Evolutionary conservation across 23 red algal genomes (phyloP), one percentile per base, ranked within the genome.

Genomic region (Gracilariopsis chorda): DNA sequence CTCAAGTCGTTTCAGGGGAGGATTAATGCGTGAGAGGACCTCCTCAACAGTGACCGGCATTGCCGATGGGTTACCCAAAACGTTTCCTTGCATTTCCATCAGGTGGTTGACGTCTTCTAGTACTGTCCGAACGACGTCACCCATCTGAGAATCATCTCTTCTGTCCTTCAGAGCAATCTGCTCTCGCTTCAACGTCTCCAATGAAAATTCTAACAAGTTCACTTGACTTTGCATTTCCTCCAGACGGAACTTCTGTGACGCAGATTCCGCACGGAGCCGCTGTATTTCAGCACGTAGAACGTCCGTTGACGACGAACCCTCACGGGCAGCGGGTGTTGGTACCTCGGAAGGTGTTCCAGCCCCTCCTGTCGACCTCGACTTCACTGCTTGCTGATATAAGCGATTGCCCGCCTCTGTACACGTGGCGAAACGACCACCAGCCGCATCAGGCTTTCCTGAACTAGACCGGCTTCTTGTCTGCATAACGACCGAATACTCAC

Each of bases 11-110:
- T 75, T 36, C 6, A 44, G 0, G 0, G 9, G 33, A 13, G 35
- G 69, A 1, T 75, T 75, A 13, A 75, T 36, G 36, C 69, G 34
- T 75, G 69, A 75, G 69, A 75, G 34, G 69, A 75, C 37, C 69
- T 45, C 37, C 69, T 75, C 35, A 35, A 75, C 69, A 44, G 69
- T 75, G 69, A 75, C 69, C 69, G 0, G 69, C 20, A 52, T 6
- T 78, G 72, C 44, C 25, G 72, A 44, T 51, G 43, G 43, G n/a
- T 17, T 44, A 24, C 44, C 40, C 0, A 41, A 43, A 36, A n/a
- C 72, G n/a, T n/a, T n/a, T 78, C 72, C 20, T 19, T 52, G 72
- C 20, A 33, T 44, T 78, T 78, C 72, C 24, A 78, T 21, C 44
- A 78, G 2, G 29, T 24, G 44, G 29, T 51, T 78, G 7, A 78